Conservation (phyloP, 2,329 filamentous ascomycete species). For the Chaetomium sp. region DNA sequence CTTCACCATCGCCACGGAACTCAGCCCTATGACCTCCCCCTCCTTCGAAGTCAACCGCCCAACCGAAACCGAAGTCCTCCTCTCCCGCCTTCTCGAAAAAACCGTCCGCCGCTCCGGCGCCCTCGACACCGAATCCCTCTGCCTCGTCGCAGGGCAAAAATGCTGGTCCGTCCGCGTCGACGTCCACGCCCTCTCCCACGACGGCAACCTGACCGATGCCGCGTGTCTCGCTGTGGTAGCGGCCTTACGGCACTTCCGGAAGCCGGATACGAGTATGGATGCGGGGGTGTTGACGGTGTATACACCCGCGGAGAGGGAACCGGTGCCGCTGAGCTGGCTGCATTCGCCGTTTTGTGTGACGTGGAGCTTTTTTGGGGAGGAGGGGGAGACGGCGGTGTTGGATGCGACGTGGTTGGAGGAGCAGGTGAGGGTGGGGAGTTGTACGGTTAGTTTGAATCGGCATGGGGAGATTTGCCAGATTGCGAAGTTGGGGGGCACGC, state of each 20-base stretch:
- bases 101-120: slow-evolving; percentile 87
- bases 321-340: slow-evolving; percentile 81
- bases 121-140: slow-evolving; percentile 91
- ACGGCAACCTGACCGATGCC: slow-evolving; percentile 83
- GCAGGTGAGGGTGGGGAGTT: slow-evolving; percentile 64
- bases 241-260: slow-evolving; percentile 82
- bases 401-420: slow-evolving; percentile 71
- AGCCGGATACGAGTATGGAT: slow-evolving; percentile 81
- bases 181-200: slow-evolving; percentile 83
- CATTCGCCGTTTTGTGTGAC: slow-evolving; percentile 90
- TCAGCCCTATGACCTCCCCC: slow-evolving; percentile 87
- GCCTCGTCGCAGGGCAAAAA: slow-evolving; percentile 82
- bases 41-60: slow-evolving; percentile 81
- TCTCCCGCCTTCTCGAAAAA: slow-evolving; percentile 87
- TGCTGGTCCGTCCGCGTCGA: slow-evolving; percentile 90
- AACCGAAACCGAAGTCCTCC: slow-evolving; percentile 75
- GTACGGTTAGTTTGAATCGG: slow-evolving; percentile 79
- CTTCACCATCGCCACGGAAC: slow-evolving; percentile 86
- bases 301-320: slow-evolving; percentile 76
- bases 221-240: slow-evolving; percentile 83
- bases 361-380: slow-evolving; percentile 73
- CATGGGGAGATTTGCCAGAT: slow-evolving; percentile 89
- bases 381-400: slow-evolving; percentile 63
- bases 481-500: slow-evolving; percentile 78
- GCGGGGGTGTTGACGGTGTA: slow-evolving; percentile 81